phyloP scores from a whole-genome alignment of 2,329 filamentous ascomycete genomes.

The Paramyrothecium roridum region DNA sequence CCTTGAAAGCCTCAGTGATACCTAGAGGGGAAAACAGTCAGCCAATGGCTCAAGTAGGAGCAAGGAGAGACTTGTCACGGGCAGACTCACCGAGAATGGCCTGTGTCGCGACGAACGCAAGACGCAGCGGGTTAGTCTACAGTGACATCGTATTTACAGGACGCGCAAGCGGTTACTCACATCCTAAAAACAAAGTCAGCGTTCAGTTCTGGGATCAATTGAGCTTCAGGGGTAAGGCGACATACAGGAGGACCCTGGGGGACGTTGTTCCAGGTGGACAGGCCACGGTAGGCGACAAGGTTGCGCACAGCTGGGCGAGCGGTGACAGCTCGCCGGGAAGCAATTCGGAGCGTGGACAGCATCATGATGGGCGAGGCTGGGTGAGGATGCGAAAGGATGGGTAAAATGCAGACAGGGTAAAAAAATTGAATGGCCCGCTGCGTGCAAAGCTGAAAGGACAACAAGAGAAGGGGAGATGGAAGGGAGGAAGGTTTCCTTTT shows the following conservation, averaged over 20 bases:
- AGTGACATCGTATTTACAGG: slow-evolving; percentile 9
- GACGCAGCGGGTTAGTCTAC: slow-evolving; percentile 16
- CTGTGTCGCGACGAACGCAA: slow-evolving; percentile 34
- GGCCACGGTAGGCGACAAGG: slow-evolving; percentile 47
- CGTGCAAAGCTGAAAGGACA: slow-evolving; percentile 3
- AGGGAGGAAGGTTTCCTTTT: background rate
- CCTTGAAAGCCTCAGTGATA: slow-evolving; percentile 99
- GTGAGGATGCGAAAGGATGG: slow-evolving; percentile 8
- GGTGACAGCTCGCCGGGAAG: slow-evolving; percentile 46
- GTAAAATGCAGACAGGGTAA: slow-evolving; percentile 6
- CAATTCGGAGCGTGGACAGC: slow-evolving; percentile 54
- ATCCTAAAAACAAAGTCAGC: slow-evolving; percentile 27
- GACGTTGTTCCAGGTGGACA: slow-evolving; percentile 86
- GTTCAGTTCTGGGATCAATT: background rate
- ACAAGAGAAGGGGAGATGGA: slow-evolving; percentile 2
- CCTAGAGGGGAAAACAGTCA: slow-evolving; percentile 41
- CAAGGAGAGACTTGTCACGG: slow-evolving; percentile 7
- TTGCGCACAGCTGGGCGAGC: slow-evolving; percentile 36
- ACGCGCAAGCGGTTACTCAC: slow-evolving; percentile 24
- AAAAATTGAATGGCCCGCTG: background rate
- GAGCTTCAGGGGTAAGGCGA: slow-evolving; percentile 19
- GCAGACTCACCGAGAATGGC: slow-evolving; percentile 69
- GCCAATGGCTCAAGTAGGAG: slow-evolving; percentile 8
- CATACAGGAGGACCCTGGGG: slow-evolving; percentile 91
- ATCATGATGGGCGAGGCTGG: slow-evolving; percentile 34